Conservation (phyloP, 2,329 filamentous ascomycete species). For the Fonsecaea pedrosoi region DNA sequence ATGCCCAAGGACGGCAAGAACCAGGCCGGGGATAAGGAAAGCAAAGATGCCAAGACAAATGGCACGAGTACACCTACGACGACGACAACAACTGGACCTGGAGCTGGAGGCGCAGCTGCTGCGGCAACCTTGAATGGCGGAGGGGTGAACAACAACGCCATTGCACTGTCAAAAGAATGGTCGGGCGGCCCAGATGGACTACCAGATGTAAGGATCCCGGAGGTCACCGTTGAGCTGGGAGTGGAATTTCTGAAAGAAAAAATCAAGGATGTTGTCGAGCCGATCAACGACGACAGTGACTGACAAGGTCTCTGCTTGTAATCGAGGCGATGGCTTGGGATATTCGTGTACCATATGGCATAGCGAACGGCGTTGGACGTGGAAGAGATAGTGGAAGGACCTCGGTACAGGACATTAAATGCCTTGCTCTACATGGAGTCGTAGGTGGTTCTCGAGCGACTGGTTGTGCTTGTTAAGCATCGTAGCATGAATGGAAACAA, state of each 20-base stretch:
- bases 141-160: constrained; percentile 38
- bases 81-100: not conserved
- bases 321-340: not conserved
- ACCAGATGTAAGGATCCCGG: constrained; percentile 57
- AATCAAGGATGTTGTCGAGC: constrained; percentile 58
- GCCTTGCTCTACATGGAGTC: not conserved
- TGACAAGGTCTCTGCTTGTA: not conserved
- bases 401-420: not conserved
- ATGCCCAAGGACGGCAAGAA: constrained; percentile 37
- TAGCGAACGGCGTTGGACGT: constrained; percentile 5
- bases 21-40: constrained; percentile 30
- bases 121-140: not conserved
- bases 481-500: not conserved
- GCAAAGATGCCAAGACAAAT: constrained; percentile 26
- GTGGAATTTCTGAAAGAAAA: constrained; percentile 60
- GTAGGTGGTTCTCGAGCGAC: not conserved
- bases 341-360: constrained; percentile 7
- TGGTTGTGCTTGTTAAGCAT: not conserved
- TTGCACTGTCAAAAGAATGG: constrained; percentile 44
- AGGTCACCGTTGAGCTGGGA: constrained; percentile 57
- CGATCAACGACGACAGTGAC: constrained; percentile 50
- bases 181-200: constrained; percentile 47
- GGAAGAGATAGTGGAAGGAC: not conserved
- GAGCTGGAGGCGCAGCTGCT: not conserved
- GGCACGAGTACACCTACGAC: constrained; percentile 26